Evolutionary conservation across 345 rosid species (phyloP), one percentile per base, ranked within the genome.

Genomic region (Erucastrum elatum): DNA sequence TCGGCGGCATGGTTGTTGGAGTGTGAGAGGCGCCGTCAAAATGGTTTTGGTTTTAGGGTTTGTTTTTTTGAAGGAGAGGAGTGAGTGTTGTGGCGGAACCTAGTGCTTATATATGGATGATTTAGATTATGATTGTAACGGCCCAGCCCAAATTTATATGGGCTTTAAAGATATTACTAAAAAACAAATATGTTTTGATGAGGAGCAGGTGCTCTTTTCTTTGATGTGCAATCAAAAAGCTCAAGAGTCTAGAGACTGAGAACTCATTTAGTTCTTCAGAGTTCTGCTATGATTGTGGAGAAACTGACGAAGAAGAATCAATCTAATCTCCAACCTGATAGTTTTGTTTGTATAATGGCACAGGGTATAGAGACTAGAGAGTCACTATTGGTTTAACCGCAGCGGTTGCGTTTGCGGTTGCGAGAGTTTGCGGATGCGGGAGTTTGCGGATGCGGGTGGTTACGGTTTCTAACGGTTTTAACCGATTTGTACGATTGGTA

Each of bases 1-100:
- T 87, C 66, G 90, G 90, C 78, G 90, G 90, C 90, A 87, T 81
- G 53, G 62, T 29, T 72, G 30, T 26, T 26, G 26, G 68, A 63
- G 63, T 49, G 35, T 34, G 77, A 39, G 46, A 25, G 73, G 77
- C 70, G 77, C 77, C 11, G 66, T 53, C 59, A 71, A 77, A 77
- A 77, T 70, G 77, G 41, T 25, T 46, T 46, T 13, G 21, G 21
- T 34, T 1, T 68, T 61, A 73, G 77, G 74, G 74, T 26, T 79
- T 67, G n/a, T 79, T 62, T 46, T 13, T 67, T 79, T 13, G 29
- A 66, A 70, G 65, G 29, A 63, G 70, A 49, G 9, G 35, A 68
- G 4, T 65, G 15, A 71, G 2, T 10, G 17, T 49, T 4, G 33
- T 39, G 55, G 55, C 35, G 29, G 30, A 29, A 49, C 27, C 44